Conservation (phyloP, 2,329 filamentous ascomycete genomes). For the Colletotrichum sp. region DNA sequence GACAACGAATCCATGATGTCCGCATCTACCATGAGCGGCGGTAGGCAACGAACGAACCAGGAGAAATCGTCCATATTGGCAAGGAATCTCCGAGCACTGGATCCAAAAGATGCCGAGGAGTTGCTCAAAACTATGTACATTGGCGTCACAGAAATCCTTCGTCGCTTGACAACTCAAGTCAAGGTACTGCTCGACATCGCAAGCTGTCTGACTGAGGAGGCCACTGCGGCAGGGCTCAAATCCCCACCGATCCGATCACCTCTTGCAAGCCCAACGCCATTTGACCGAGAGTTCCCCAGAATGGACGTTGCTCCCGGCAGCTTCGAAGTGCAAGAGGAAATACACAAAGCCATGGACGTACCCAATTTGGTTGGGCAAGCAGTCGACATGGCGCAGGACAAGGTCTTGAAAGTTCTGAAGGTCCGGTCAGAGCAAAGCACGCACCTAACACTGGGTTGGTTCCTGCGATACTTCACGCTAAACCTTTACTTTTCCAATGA, state of each 20-base stretch:
- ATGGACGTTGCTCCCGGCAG: conserved; percentile 28
- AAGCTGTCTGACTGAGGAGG: conserved; percentile 66
- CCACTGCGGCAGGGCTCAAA: conserved; percentile 41
- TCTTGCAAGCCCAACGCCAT: conserved; percentile 51
- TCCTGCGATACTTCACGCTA: conserved; percentile 82
- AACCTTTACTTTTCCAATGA: conserved; percentile 86
- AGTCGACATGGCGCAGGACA: conserved; percentile 81
- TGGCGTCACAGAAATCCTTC: conserved; percentile 83
- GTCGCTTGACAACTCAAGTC: conserved; percentile 86
- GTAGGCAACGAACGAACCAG: conserved; percentile 74
- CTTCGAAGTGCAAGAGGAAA: conserved; percentile 71
- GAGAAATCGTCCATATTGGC: conserved; percentile 91
- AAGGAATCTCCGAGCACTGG: conserved; percentile 83
- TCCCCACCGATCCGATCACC: conserved; percentile 58
- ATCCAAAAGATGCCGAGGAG: conserved; percentile 82
- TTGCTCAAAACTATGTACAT: conserved; percentile 85
- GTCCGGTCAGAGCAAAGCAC: conserved; percentile 78
- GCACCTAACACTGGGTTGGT: conserved; percentile 69
- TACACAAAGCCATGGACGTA: conserved; percentile 79
- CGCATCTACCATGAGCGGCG: conserved; percentile 75
- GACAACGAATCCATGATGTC: conserved; percentile 91
- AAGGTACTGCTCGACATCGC: conserved; percentile 96
- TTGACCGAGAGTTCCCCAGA: conserved; percentile 19
- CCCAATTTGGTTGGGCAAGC: conserved; percentile 79
- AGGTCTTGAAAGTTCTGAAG: conserved; percentile 75